phyloP scores from a whole-genome alignment of 768 basidiomycete species.

The Pulveroboletus sp. region DNA sequence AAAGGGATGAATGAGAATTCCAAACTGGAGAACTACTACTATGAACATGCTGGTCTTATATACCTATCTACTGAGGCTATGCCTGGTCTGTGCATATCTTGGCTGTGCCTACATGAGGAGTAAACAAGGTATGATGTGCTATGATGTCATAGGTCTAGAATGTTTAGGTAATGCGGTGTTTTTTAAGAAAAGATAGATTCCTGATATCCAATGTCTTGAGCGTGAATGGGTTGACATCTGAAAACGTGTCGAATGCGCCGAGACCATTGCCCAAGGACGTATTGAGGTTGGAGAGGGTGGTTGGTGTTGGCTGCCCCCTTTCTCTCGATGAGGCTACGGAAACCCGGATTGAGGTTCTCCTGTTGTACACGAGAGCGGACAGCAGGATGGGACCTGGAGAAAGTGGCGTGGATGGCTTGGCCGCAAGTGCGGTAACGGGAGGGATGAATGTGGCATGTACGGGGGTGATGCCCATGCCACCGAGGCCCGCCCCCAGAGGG shows the following conservation, averaged over 20 bases:
- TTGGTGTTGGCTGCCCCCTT: slow-evolving; percentile 30
- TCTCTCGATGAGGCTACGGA: slow-evolving; percentile 28
- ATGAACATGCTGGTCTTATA: too few species aligned
- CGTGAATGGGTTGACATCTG: slow-evolving; percentile 80
- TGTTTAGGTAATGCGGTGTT: too few species aligned
- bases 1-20: too few species aligned
- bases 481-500: slow-evolving; percentile 80
- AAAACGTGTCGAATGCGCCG: slow-evolving; percentile 70
- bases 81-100: too few species aligned
- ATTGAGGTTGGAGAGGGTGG: slow-evolving; percentile 29
- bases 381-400: slow-evolving; percentile 29
- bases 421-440: slow-evolving; percentile 47
- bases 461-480: slow-evolving; percentile 71
- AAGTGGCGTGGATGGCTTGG: slow-evolving; percentile 18
- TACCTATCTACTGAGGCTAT: too few species aligned
- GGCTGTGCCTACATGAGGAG: too few species aligned
- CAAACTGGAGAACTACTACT: too few species aligned
- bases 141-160: too few species aligned
- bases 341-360: slow-evolving; percentile 25
- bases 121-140: too few species aligned
- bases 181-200: too few species aligned
- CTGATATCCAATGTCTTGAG: slow-evolving; percentile 88
- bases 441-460: slow-evolving; percentile 85
- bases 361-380: slow-evolving; percentile 20
- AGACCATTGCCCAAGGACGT: slow-evolving; percentile 22